phyloP scores from a whole-genome alignment of 108 stramenopile species.

The Tribonema minus region DNA sequence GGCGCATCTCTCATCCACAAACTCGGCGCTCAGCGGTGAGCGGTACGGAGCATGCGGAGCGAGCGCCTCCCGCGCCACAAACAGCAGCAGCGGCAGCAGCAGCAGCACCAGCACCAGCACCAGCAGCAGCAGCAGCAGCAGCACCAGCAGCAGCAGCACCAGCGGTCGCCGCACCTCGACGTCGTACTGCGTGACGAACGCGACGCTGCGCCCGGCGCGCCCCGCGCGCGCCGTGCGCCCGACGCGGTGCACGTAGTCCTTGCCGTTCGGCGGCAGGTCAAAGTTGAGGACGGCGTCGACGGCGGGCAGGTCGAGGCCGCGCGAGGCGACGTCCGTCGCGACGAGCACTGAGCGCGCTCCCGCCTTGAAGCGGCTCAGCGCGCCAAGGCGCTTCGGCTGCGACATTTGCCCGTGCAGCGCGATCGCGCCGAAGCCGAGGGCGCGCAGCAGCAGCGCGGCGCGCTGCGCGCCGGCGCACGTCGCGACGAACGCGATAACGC shows the following conservation, averaged over 20 bases:
- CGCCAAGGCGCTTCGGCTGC: slow-evolving; percentile 93
- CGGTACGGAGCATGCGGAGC: too few relatives aligned
- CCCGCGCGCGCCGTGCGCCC: slow-evolving; percentile 97
- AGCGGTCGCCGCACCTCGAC: slow-evolving; percentile 79
- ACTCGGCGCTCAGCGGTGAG: too few relatives aligned
- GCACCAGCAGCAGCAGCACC: slow-evolving; percentile 78
- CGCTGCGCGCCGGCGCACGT: slow-evolving; percentile 95
- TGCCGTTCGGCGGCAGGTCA: slow-evolving; percentile 82
- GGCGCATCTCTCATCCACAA: too few relatives aligned
- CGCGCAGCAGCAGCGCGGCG: slow-evolving; percentile 84
- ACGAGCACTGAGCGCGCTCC: slow-evolving; percentile 69
- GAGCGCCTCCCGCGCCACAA: too few relatives aligned
- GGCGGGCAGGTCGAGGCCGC: slow-evolving; percentile 93
- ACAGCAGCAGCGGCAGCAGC: too few relatives aligned
- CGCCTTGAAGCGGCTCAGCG: slow-evolving; percentile 85
- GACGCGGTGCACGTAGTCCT: slow-evolving; percentile 93
- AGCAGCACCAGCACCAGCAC: too few relatives aligned
- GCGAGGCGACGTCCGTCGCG: slow-evolving; percentile 93
- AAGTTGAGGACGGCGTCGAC: slow-evolving; percentile 94
- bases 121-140: too few relatives aligned
- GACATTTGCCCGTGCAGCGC: slow-evolving; percentile 97
- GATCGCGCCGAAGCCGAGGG: slow-evolving; percentile 91
- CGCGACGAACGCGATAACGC: slow-evolving; percentile 89
- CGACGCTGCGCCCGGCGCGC: slow-evolving; percentile 85
- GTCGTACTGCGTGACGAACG: slow-evolving; percentile 87